Percentiles rank a stretch among this genome's conserved stretches.
Evolutionary conservation across 306 rosid species (phyloP).

Genomic region (Bauhinia variegata): DNA sequence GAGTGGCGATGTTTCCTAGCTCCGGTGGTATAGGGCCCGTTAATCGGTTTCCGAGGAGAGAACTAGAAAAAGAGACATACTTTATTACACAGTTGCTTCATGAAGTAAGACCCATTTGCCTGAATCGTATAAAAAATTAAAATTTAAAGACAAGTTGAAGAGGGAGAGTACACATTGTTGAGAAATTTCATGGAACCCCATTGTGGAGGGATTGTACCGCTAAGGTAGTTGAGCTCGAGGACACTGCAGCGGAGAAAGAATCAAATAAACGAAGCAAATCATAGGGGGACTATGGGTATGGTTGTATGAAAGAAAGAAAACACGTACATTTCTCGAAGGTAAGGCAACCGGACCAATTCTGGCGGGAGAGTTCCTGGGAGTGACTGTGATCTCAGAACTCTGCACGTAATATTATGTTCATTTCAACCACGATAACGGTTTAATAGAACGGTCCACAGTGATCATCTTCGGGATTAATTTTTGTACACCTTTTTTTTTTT

Average conservation of each 20-base stretch:
- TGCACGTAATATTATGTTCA: constrained; percentile 19
- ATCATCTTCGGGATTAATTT: too few species aligned
- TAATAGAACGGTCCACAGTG: too few species aligned
- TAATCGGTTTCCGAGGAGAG: constrained; percentile 62
- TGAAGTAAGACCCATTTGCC: too few species aligned
- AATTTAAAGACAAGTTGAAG: too few species aligned
- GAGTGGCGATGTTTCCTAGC: constrained; percentile 58
- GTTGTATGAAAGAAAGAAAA: not conserved
- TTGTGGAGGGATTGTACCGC: constrained; percentile 42
- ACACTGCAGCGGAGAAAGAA: constrained; percentile 26
- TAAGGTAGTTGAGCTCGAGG: constrained; percentile 41
- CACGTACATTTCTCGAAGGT: constrained; percentile 45
- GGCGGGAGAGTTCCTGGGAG: constrained; percentile 54
- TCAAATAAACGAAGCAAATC: not conserved
- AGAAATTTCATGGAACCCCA: constrained; percentile 40
- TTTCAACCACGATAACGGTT: too few species aligned
- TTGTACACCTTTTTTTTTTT: too few species aligned
- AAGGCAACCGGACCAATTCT: constrained; percentile 40
- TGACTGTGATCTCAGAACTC: constrained; percentile 40
- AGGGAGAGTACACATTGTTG: constrained; percentile 32
- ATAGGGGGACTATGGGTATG: too few species aligned
- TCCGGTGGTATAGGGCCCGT: constrained; percentile 66
- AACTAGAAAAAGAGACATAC: constrained; percentile 39
- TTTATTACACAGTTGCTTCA: too few species aligned
- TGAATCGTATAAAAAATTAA: too few species aligned